Percentiles rank a stretch among this genome's conserved stretches.
Conservation (phyloP, 2,329 filamentous ascomycete species). For the Colletotrichum sp. region DNA sequence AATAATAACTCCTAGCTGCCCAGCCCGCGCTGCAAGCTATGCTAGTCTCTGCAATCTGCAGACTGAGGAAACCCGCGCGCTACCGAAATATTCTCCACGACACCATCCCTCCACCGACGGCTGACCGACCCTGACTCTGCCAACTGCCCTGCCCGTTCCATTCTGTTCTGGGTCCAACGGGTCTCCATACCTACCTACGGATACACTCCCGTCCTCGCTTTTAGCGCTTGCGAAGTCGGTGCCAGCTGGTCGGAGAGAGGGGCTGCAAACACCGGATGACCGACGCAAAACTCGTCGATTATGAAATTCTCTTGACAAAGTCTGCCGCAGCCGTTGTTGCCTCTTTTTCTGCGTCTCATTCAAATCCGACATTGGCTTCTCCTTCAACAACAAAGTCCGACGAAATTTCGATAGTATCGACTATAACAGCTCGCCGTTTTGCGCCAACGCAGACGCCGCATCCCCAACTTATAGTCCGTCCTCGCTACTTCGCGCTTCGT, state of each 20-base stretch:
- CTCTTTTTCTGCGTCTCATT: background rate
- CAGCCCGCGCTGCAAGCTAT: background rate
- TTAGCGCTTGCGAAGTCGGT: slow-evolving; percentile 20
- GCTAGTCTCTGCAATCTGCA: background rate
- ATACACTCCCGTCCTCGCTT: background rate
- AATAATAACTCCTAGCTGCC: background rate
- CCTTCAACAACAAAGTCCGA: background rate
- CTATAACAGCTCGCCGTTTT: background rate
- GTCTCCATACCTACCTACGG: background rate
- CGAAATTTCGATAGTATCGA: background rate
- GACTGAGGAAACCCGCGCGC: background rate
- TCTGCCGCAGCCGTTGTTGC: background rate
- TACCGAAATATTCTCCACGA: slow-evolving; percentile 16
- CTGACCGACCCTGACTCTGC: background rate
- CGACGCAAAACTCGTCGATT: slow-evolving; percentile 16
- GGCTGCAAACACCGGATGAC: slow-evolving; percentile 13
- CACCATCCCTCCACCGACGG: slow-evolving; percentile 2
- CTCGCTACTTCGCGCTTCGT: slow-evolving; percentile 7
- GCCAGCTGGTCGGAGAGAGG: slow-evolving; percentile 14
- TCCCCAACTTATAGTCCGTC: background rate
- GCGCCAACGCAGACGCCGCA: background rate
- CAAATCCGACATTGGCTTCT: background rate
- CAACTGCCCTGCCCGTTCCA: background rate
- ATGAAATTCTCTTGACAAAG: background rate
- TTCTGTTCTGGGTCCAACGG: background rate